Evolutionary conservation across 306 rosid species (phyloP), one percentile per base, ranked within the genome.

Genomic region (Rosa persica): DNA sequence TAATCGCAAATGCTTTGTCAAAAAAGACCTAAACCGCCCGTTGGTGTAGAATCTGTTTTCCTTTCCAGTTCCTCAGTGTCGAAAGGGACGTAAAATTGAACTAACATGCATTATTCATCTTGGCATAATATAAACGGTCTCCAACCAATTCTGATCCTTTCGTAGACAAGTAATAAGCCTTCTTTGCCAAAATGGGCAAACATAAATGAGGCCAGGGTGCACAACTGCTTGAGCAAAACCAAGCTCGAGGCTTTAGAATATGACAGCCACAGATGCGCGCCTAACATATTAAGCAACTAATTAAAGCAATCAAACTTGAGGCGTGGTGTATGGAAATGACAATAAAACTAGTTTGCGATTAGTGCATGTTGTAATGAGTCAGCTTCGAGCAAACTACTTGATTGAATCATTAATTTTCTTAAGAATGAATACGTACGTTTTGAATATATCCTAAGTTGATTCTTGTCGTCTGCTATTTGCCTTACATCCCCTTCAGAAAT

Each of bases 1-100:
- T 30, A 30, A 30, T 30, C 36, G 36, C 36, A 30, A 30, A 30
- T 30, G 36, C 36, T 30, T 30, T 30, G 36, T 30, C 36, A 30
- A 30, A 30, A 3, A 30, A 30, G 36, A 30, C 36, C 36, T 30
- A 30, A 30, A 30, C 36, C 36, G 36, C 36, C 36, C 36, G 36
- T 30, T 30, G 36, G 9, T 17, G 34, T 43, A n/a, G 72, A 75
- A 43, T 60, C 23, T 25, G 36, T 25, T 64, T 46, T 30, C 5
- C 43, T 75, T 75, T 44, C 10, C 71, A 44, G 47, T 44, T 74
- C 17, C 55, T 25, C 69, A 60, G 71, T 60, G 44, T 61, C 72
- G 72, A 75, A 75, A 75, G 71, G 20, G 0, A 48, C 20, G 5
- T 12, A 13, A 13, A 48, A 48, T 13, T 48, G 54, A 48, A 4